Conservation (phyloP, 495 filamentous ascomycete species). For the Tuber brumale region DNA sequence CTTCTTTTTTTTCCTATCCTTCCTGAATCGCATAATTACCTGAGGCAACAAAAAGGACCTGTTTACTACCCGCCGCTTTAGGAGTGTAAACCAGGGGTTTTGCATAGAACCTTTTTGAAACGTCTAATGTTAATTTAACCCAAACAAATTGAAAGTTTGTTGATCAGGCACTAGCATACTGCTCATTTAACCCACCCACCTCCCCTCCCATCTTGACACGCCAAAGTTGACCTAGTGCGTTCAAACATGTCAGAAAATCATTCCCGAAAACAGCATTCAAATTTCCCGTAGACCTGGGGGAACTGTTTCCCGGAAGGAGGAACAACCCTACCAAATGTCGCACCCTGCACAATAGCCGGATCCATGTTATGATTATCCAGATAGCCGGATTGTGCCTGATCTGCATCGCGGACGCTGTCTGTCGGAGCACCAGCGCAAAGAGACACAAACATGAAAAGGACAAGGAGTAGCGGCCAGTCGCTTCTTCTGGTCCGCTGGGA, state of each 20-base stretch:
- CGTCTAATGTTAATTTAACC: slow-evolving; percentile 1
- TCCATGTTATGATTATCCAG: slow-evolving; percentile 48
- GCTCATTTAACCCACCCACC: slow-evolving; percentile 13
- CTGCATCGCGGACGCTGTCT: slow-evolving; percentile 45
- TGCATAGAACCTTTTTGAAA: slow-evolving; percentile 42
- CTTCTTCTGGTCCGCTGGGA: neutral
- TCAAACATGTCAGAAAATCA: slow-evolving; percentile 11
- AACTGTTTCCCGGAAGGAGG: neutral
- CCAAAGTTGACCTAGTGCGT: slow-evolving; percentile 16
- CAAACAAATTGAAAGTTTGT: slow-evolving; percentile 1
- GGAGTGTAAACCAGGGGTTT: slow-evolving; percentile 47
- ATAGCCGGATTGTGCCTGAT: slow-evolving; percentile 46
- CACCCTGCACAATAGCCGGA: slow-evolving; percentile 43
- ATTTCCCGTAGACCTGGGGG: neutral
- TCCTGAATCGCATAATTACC: slow-evolving; percentile 16
- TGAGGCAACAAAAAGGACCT: slow-evolving; percentile 46
- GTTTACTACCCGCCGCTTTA: slow-evolving; percentile 33
- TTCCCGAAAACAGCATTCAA: slow-evolving; percentile 40
- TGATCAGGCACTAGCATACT: slow-evolving; percentile 6
- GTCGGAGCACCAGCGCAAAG: slow-evolving; percentile 35
- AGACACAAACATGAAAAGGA: slow-evolving; percentile 10
- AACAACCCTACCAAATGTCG: slow-evolving; percentile 40
- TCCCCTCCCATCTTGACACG: slow-evolving; percentile 31
- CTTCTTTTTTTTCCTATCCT: neutral
- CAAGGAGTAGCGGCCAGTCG: neutral